Base-by-base conservation (phyloP, 257 asterid genomes). In the Phtheirospermum japonicum region DNA sequence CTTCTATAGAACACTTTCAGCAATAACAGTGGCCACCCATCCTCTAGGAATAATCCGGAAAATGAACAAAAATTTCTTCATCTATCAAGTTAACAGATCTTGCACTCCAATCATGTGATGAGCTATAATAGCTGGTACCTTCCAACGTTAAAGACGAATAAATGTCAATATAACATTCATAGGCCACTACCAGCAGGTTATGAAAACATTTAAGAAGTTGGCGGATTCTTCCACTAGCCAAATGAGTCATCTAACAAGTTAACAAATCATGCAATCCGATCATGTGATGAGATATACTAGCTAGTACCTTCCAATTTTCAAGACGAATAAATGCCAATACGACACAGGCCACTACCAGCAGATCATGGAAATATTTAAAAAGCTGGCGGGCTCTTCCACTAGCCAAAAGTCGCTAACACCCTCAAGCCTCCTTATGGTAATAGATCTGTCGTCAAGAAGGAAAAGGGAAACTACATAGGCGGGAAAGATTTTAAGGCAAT, bases 101-200 rank as follows among this genome's bases (percentile, higher is more conserved):
- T 66, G 59, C 48, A 55, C 73, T 28, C 66, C 70, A 67, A 71
- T 76, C 56, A 65, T 37, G 71, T 50, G 50, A 73, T 39, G 68
- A 75, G 77, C 74, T 77, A 49, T 19, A 59, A 61, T 33, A 63
- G 73, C 72, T 66, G 63, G 77, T 34, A 36, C 50, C 71, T 33
- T 71, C 78, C 48, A 4, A 62, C 19, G 61, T 54, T 62, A 68
- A 63, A 39, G 64, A 59, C 57, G 68, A n/a, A 48, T 11, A 64
- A 66, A 67, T 42, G 59, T 64, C 68, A 42, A 33, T 46, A 30
- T 55, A 61, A 70, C 59, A 67, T 42, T n/a, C 49, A 63, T 11
- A 34, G 16, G 55, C 63, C 76, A 55, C 63, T 16, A 56, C 54
- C 77, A 60, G 53, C 63, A 59, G 56, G 62, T 64, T 64, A 36